Conservation (phyloP, 2,329 filamentous ascomycete species). For the Albophoma yamanashiensis region DNA sequence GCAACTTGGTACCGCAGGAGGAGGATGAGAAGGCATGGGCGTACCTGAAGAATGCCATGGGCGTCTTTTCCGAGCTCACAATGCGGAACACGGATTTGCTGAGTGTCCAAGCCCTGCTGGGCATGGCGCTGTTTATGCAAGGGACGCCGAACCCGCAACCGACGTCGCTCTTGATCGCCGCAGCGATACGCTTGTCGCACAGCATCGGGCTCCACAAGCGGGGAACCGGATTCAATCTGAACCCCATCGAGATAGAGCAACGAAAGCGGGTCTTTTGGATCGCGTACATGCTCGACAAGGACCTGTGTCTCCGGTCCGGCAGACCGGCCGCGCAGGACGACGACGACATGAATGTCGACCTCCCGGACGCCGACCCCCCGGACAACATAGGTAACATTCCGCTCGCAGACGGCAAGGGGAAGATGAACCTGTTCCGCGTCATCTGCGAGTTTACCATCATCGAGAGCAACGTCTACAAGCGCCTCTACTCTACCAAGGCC, state of each 20-base stretch:
- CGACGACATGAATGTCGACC: conserved; percentile 83
- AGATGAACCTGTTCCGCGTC: conserved; percentile 87
- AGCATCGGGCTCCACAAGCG: conserved; percentile 93
- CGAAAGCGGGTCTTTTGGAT: conserved; percentile 58
- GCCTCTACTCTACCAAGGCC: conserved; percentile 84
- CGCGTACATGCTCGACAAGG: conserved; percentile 55
- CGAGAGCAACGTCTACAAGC: conserved; percentile 88
- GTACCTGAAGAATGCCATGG: conserved; percentile 94
- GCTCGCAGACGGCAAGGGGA: conserved; percentile 75
- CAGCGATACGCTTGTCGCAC: conserved; percentile 82
- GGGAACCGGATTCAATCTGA: conserved; percentile 85
- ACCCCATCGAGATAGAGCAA: conserved; percentile 89
- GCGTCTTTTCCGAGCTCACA: conserved; percentile 81
- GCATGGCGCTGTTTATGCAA: conserved; percentile 90
- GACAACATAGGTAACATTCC: conserved; percentile 96
- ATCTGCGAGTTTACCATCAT: conserved; percentile 90
- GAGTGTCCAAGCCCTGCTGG: conserved; percentile 86
- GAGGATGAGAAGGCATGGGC: conserved; percentile 94
- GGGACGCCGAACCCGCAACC: conserved; percentile 96
- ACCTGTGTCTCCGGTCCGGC: conserved; percentile 48
- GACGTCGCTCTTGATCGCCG: conserved; percentile 80
- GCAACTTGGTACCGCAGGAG: conserved; percentile 78
- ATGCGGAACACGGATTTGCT: conserved; percentile 94
- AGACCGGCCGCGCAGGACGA: conserved; percentile 52
- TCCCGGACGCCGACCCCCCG: conserved; percentile 79